A percentile compares a stretch with the other conserved stretches of the same genome.
These are phyloP conservation scores for Fragilariopsis cylindrus DNA, from an alignment of 108 stramenopile species.

Conservation along the genomic window DNA sequence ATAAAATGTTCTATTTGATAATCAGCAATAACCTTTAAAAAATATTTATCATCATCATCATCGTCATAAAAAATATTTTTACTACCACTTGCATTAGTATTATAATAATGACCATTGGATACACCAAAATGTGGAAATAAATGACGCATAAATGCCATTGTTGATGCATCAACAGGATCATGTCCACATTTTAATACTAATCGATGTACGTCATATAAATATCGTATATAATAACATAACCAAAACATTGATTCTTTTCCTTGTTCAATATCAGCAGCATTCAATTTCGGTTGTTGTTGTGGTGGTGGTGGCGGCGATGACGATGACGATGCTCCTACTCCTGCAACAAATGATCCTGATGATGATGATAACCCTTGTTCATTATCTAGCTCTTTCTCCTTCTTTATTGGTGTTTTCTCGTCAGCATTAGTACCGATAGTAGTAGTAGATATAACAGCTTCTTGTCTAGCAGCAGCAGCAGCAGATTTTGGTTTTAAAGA, in stretches of 20 bases:
- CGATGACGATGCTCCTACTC: neutral
- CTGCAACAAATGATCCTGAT: neutral
- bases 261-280: neutral
- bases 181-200: neutral
- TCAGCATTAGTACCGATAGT: no score
- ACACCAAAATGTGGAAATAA: neutral
- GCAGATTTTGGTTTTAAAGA: neutral
- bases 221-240: conserved; percentile 5
- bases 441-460: neutral
- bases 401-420: neutral
- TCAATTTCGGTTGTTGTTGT: neutral
- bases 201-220: conserved; percentile 5
- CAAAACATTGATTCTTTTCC: conserved; percentile 15
- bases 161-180: conserved; percentile 10
- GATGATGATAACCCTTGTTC: neutral
- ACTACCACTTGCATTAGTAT: neutral
- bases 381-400: neutral
- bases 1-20: conserved; percentile 6
- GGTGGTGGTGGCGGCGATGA: neutral
- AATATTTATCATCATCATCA: conserved; percentile 1
- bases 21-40: neutral
- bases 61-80: no score
- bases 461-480: neutral
- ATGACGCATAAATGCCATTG: conserved; percentile 6
- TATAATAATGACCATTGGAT: neutral